phyloP scores from a whole-genome alignment of 441 rosid genomes.

The Cnidoscolus chayamansa region DNA sequence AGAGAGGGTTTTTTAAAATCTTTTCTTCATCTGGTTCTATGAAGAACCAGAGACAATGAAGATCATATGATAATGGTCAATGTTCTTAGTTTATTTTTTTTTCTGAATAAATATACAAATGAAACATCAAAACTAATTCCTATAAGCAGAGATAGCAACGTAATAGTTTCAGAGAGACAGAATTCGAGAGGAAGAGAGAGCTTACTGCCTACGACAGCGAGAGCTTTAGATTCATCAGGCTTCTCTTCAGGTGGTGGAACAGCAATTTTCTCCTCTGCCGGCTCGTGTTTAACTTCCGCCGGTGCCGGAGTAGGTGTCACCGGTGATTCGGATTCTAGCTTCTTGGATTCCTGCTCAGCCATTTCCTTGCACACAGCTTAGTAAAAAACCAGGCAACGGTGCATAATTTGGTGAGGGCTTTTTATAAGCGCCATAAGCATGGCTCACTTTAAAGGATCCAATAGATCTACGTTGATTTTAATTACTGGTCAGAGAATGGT shows the following conservation, averaged over 20 bases:
- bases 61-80: background rate
- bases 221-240: conserved; percentile 59
- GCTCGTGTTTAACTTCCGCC: conserved; percentile 12
- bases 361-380: conserved; percentile 6
- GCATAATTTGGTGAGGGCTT: background rate
- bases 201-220: conserved; percentile 51
- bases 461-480: conserved; percentile 17
- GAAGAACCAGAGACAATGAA: background rate
- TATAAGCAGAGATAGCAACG: background rate
- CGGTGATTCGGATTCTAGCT: conserved; percentile 27
- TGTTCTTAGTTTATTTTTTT: background rate
- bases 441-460: background rate
- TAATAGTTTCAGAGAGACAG: background rate
- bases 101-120: background rate
- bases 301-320: conserved; percentile 29
- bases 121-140: background rate
- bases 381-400: conserved; percentile 4
- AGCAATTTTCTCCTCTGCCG: conserved; percentile 4
- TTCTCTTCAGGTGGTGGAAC: conserved; percentile 26
- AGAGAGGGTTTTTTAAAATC: too few relatives aligned
- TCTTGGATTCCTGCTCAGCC: conserved; percentile 38
- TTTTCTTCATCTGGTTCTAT: too few relatives aligned
- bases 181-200: background rate
- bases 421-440: conserved; percentile 13
- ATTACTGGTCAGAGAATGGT: background rate